Base-by-base conservation (phyloP, 1,139 yeast species). In the Candida sp. region DNA sequence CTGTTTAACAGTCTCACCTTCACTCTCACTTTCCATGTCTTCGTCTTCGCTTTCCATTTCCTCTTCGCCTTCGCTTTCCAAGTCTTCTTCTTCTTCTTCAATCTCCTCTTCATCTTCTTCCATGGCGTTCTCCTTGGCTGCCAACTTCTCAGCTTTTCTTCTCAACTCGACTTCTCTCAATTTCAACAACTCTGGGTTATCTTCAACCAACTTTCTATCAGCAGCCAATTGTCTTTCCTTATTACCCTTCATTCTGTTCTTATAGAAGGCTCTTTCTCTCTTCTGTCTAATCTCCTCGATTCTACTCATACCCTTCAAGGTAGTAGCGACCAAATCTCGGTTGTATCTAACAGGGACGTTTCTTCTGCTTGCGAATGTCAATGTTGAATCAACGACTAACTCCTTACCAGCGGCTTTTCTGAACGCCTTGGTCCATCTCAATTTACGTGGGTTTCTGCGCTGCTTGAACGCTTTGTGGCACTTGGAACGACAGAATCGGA, bases 351-450 rank as follows among this genome's bases (percentile, higher is more conserved):
- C 98, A 43, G 99, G 99, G 50, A 94, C 96, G 66, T 96, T 93
- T 80, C 99, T 90, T 77, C 98, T 90, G 57, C 96, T 92, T 54
- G 97, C 97, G 72, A 96, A 94, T 1, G 98, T 90, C 67, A 94
- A 83, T 6, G 99, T 93, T 11, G 97, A 89, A 68, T 94, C 99
- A 54, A 94, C 98, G 46, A 96, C 98, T 80, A 94, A 84, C 71
- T 94, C 99, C 72, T 94, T 94, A 65, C 99, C 99, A 48, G 98
- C 98, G 54, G 98, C 97, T 73, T 94, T 94, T 78, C 99, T 87
- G 83, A 96, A 94, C 1, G 99, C 98, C 74, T 96, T 94, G 54
- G 99, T 94, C 99, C 99, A 94, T 76, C 84, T 88, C 73, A 93
- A 86, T 75, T 94, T 94, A 78, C 99, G 88, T 63, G 99, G 99